A percentile compares a stretch with the other conserved stretches of the same genome.
phyloP scores from a whole-genome alignment of 2,329 filamentous ascomycete species.

The Colletotrichum tabaci region DNA sequence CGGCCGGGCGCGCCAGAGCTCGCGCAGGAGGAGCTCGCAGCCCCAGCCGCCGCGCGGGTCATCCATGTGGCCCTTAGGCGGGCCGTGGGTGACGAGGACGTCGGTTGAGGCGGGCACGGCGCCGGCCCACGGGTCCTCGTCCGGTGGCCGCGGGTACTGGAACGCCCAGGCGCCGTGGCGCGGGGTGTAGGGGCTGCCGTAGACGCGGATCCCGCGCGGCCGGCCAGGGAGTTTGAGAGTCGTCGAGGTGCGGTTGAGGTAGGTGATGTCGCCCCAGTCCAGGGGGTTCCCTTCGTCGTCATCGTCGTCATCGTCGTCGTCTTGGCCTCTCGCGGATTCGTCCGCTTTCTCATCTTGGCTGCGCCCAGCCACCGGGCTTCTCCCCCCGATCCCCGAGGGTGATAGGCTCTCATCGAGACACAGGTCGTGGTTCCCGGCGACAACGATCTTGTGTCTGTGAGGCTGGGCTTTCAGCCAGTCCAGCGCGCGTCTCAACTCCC shows the following conservation, averaged over 20 bases:
- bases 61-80: slow-evolving; percentile 55
- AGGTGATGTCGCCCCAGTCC: slow-evolving; percentile 47
- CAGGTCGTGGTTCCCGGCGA: slow-evolving; percentile 64
- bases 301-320: too few relatives aligned
- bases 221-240: slow-evolving; percentile 45
- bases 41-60: slow-evolving; percentile 48
- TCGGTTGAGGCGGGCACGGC: slow-evolving; percentile 49
- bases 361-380: neutral
- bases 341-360: slow-evolving; percentile 26
- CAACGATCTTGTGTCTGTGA: slow-evolving; percentile 60
- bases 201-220: slow-evolving; percentile 49
- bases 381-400: neutral
- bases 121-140: slow-evolving; percentile 48
- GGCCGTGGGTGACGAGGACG: slow-evolving; percentile 57
- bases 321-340: neutral
- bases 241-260: slow-evolving; percentile 45
- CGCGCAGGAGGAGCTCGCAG: slow-evolving; percentile 49
- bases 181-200: slow-evolving; percentile 54
- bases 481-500: slow-evolving; percentile 56
- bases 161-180: slow-evolving; percentile 58
- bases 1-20: slow-evolving; percentile 51
- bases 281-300: slow-evolving; percentile 14
- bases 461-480: slow-evolving; percentile 59
- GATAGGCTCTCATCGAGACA: slow-evolving; percentile 47
- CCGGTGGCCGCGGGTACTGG: slow-evolving; percentile 52